A percentile compares a stretch with the other conserved stretches of the same genome.
Conservation (phyloP, 257 asterid genomes). For the Solanum ossicruentum region DNA sequence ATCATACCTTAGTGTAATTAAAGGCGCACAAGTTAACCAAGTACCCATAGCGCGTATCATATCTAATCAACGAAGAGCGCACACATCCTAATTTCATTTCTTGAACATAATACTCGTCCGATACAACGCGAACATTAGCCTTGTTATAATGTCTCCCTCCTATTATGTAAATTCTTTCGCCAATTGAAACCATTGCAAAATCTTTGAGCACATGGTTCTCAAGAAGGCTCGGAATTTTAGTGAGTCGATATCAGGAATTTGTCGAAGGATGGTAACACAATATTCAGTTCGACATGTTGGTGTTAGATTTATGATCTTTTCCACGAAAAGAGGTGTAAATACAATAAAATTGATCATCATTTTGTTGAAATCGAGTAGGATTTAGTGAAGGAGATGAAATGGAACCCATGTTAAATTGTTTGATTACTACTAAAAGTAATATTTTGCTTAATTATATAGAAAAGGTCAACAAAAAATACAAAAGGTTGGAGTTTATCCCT, state of each 20-base stretch:
- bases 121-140: neutral
- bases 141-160: conserved; percentile 41
- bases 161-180: conserved; percentile 24
- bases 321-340: conserved; percentile 30
- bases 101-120: neutral
- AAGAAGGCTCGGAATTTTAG: conserved; percentile 22
- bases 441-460: neutral
- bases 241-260: conserved; percentile 29
- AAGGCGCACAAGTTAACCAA: conserved; percentile 30
- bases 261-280: conserved; percentile 30
- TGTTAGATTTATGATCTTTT: neutral
- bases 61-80: conserved; percentile 20
- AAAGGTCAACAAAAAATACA: neutral
- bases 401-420: conserved; percentile 19
- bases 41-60: conserved; percentile 15
- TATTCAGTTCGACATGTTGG: conserved; percentile 21
- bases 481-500: conserved; percentile 12
- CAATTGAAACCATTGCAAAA: conserved; percentile 42
- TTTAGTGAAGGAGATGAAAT: conserved; percentile 6
- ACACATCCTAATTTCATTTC: conserved; percentile 3
- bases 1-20: conserved; percentile 25
- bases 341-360: neutral
- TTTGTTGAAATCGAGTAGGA: neutral
- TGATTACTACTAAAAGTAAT: neutral
- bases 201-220: conserved; percentile 33